These are phyloP conservation scores for Dovyalis caffra DNA, from an alignment of 345 rosid species.

Conservation along the genomic window DNA sequence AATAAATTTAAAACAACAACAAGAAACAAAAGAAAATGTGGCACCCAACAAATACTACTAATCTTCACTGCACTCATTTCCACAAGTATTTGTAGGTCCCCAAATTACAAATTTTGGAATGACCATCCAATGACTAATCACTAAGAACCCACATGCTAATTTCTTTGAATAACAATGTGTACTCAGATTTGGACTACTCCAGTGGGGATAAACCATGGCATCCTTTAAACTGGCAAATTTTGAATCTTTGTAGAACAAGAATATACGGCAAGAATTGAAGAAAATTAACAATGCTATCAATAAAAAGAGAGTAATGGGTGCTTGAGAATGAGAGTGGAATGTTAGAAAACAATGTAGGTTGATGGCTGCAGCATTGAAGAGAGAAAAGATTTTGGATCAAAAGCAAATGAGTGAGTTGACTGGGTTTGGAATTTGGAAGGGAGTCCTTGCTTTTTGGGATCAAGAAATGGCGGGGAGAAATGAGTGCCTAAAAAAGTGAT, in stretches of 20 bases:
- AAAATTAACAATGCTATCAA: too few relatives aligned
- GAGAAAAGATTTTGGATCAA: slow-evolving; percentile 2
- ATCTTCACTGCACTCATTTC: slow-evolving; percentile 37
- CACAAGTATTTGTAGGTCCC: slow-evolving; percentile 8
- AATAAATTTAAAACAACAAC: slow-evolving; percentile 30
- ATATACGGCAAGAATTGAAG: background rate
- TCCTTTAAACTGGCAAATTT: slow-evolving; percentile 5
- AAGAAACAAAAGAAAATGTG: slow-evolving; percentile 31
- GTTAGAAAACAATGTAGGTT: slow-evolving; percentile 1
- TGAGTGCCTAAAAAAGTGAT: slow-evolving; percentile 32
- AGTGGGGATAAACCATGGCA: slow-evolving; percentile 34
- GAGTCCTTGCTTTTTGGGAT: slow-evolving; percentile 40
- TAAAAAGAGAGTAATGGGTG: slow-evolving; percentile 4
- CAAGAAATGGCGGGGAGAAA: slow-evolving; percentile 47
- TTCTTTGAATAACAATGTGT: slow-evolving; percentile 12
- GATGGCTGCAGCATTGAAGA: background rate
- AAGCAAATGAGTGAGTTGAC: slow-evolving; percentile 20
- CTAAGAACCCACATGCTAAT: slow-evolving; percentile 7
- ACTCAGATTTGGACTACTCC: slow-evolving; percentile 10
- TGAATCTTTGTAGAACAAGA: slow-evolving; percentile 4
- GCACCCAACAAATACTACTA: slow-evolving; percentile 24
- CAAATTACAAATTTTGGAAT: slow-evolving; percentile 13
- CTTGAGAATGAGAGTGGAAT: slow-evolving; percentile 4
- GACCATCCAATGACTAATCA: slow-evolving; percentile 11
- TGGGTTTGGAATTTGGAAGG: slow-evolving; percentile 29